Percentiles rank a stretch among this genome's conserved stretches.
Evolutionary conservation across 192 early-diverging fungal genomes (phyloP).

Genomic region (Entomortierella parvispora): DNA sequence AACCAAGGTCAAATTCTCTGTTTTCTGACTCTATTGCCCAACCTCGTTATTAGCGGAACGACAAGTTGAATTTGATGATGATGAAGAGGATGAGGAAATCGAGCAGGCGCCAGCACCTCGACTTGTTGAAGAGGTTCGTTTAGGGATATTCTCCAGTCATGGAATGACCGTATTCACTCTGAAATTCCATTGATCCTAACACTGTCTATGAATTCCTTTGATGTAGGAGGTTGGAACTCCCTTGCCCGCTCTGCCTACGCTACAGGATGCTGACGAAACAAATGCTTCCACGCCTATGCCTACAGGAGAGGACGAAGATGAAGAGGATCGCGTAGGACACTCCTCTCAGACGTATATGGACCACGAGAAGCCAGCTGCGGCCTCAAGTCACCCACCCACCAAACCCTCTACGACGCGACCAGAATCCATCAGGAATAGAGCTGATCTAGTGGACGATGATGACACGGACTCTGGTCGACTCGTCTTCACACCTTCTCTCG

Average conservation of each 20-base stretch:
- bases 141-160: neutral
- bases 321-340: constrained; percentile 20
- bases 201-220: neutral
- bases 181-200: neutral
- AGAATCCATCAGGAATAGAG: neutral
- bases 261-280: constrained; percentile 49
- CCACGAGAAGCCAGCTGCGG: neutral
- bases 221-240: constrained; percentile 45
- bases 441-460: constrained; percentile 31
- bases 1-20: neutral
- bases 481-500: constrained; percentile 44
- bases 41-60: constrained; percentile 32
- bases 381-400: neutral
- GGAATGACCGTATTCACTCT: neutral
- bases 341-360: constrained; percentile 9
- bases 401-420: constrained; percentile 5
- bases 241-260: constrained; percentile 30
- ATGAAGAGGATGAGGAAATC: constrained; percentile 52
- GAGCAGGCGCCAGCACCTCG: constrained; percentile 33
- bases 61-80: constrained; percentile 55
- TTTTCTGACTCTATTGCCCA: neutral
- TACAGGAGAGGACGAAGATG: constrained; percentile 44
- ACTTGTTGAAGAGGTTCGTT: constrained; percentile 29
- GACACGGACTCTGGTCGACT: constrained; percentile 48
- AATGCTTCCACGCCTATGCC: constrained; percentile 32